Conservation (phyloP, 495 filamentous ascomycete species). For the Aspergillus bertholletiae region DNA sequence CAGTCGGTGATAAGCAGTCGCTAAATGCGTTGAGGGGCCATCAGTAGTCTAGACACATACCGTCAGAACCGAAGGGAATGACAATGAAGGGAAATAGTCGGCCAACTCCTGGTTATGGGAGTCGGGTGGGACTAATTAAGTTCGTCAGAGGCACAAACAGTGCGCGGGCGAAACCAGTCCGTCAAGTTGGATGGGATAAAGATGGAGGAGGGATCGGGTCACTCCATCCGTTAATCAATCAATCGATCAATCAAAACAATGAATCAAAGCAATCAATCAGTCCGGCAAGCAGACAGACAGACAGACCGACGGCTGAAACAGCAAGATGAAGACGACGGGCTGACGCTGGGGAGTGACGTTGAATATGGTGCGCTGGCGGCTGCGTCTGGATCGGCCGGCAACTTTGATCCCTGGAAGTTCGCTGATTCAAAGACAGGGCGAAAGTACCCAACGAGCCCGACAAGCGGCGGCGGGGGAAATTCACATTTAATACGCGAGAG, state of each 20-base stretch:
- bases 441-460: slow-evolving; percentile 27
- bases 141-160: slow-evolving; percentile 7
- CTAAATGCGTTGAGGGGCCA: not conserved
- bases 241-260: not conserved
- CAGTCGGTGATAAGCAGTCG: not conserved
- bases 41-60: slow-evolving; percentile 10
- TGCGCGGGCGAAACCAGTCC: slow-evolving; percentile 17
- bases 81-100: slow-evolving; percentile 20
- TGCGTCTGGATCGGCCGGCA: slow-evolving; percentile 28
- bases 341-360: slow-evolving; percentile 10
- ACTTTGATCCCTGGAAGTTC: slow-evolving; percentile 21
- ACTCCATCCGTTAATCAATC: not conserved
- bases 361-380: slow-evolving; percentile 21
- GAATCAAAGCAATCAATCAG: not conserved
- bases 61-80: slow-evolving; percentile 25
- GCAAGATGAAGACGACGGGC: not conserved
- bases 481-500: slow-evolving; percentile 13
- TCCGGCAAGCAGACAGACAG: not conserved
- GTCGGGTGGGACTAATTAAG: not conserved
- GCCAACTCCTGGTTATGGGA: not conserved
- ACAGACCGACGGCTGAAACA: not conserved
- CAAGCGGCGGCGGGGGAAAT: slow-evolving; percentile 15
- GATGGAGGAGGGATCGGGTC: not conserved
- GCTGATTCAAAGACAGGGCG: slow-evolving; percentile 10
- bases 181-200: slow-evolving; percentile 11